Evolutionary conservation across 495 filamentous ascomycete species (phyloP), one percentile per base, ranked within the genome.

Genomic region (Neurospora sp.): DNA sequence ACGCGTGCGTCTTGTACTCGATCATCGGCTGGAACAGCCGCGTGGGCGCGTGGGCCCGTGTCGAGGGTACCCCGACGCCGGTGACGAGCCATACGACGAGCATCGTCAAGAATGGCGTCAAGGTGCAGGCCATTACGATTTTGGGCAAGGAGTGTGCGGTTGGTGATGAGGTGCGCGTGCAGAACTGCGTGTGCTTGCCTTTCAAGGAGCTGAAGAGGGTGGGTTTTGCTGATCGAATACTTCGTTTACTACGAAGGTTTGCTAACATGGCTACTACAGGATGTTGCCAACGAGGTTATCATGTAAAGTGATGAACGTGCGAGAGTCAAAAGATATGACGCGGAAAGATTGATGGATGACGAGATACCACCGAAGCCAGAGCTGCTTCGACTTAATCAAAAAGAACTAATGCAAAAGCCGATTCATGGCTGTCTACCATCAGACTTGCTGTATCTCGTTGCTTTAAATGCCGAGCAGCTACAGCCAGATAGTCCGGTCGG

Each of bases 181-280:
- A 98, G 85, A 99, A 99, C 84, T 99, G 96, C 81, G 91, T 99
- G 72, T 98, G 96, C 82, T 82, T 99, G 85, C 96, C 96, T 35
- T 97, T 94, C 81, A 99, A 99, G 88, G 96, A 98, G 82, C 84
- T 99, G 80, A 99, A 98, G 89, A 89, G 93, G 85, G 95, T 97
- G 86, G 81, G 94, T 90, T 42, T 37, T 3, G 17, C 14, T 35
- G 45, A 37, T 45, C 65, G 12, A n/a, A 37, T 12, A 48, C 39
- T 35, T 35, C 0, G 8, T 53, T 8, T 73, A 72, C 68, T n/a
- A 38, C 3, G n/a, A 27, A n/a, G 71, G 10, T 45, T 42, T 78
- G 79, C 85, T 86, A 73, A 87, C 69, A 38, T 69, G 22, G 1
- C 8, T 70, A 65, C 40, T 59, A 61, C 79, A 95, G 92, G 92